These are phyloP conservation scores for Geranomyces michiganensis DNA, from an alignment of 192 early-diverging fungal genomes.

Conservation along the genomic window DNA sequence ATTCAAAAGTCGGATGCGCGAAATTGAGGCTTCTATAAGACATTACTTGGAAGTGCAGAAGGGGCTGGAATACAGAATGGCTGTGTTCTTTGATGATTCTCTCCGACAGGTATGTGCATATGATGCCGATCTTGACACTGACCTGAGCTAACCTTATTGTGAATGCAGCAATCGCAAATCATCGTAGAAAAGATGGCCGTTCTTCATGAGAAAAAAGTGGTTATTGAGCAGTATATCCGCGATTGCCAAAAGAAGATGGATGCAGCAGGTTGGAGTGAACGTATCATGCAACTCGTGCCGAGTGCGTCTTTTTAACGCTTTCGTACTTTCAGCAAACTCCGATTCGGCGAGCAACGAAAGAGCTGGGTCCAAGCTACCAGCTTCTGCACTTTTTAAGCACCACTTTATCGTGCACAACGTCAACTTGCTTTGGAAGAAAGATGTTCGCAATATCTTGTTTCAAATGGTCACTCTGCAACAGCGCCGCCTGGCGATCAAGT, in stretches of 20 bases:
- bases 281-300: background rate
- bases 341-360: background rate
- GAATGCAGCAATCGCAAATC: constrained; percentile 47
- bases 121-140: background rate
- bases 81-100: constrained; percentile 49
- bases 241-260: constrained; percentile 32
- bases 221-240: constrained; percentile 52
- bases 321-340: background rate
- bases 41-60: constrained; percentile 56
- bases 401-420: constrained; percentile 84
- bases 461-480: constrained; percentile 72
- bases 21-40: constrained; percentile 59
- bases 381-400: constrained; percentile 58
- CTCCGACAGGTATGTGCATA: constrained; percentile 6
- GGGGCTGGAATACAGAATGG: constrained; percentile 51
- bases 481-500: constrained; percentile 68
- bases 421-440: constrained; percentile 81
- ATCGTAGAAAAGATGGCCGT: constrained; percentile 62
- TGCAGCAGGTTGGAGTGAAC: background rate
- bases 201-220: constrained; percentile 63
- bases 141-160: background rate
- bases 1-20: constrained; percentile 55
- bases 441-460: constrained; percentile 81
- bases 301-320: background rate
- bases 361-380: constrained; percentile 14